Base-by-base conservation (phyloP, 495 filamentous ascomycete species). In the Penicillium cosmopolitanum region DNA sequence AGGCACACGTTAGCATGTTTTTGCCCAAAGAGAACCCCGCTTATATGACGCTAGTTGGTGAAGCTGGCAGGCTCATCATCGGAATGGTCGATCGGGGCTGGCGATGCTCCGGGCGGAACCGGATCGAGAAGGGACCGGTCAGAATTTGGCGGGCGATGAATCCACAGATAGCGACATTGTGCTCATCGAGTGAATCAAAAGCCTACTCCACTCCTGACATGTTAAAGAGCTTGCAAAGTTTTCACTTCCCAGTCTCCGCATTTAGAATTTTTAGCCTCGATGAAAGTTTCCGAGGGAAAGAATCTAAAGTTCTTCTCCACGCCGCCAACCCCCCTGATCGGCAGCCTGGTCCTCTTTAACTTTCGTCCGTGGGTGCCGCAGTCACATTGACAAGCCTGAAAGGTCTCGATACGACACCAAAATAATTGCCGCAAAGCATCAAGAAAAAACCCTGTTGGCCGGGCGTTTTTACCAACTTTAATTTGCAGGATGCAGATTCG, bases 1-100 rank as follows among this genome's bases (percentile, higher is more conserved):
- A 77, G 61, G 94, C 96, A 12, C 95, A 98, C 78, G 87, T 89
- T 75, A 84, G 82, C 50, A 97, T 98, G 92, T 98, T 98, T 63
- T 77, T 85, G 54, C 83, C 87, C 7, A 88, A 83, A 64, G 82
- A 90, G 40, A 97, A 98, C 69, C 89, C 91, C 11, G 89, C 84
- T 13, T 96, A 92, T 63, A 81, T 84, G 61, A 80, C 76, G 34
- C 78, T 98, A 70, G 75, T 85, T 8, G 80, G 85, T 42, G 72
- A 87, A 55, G 86, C 91, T 31, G 89, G 85, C 69, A 82, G 86
- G 51, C 73, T 86, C 65, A 65, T 85, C 51, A 74, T 77, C n/a
- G 63, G 63, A n/a, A 82, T 77, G 53, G 62, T 82, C 13, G 80
- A 82, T 58, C 71, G 69, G 50, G 72, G 73, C 8, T 75, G 73